Evolutionary conservation across 1,284 basidiomycete species (phyloP).

Genomic region (Cystobasidium slooffiae): DNA sequence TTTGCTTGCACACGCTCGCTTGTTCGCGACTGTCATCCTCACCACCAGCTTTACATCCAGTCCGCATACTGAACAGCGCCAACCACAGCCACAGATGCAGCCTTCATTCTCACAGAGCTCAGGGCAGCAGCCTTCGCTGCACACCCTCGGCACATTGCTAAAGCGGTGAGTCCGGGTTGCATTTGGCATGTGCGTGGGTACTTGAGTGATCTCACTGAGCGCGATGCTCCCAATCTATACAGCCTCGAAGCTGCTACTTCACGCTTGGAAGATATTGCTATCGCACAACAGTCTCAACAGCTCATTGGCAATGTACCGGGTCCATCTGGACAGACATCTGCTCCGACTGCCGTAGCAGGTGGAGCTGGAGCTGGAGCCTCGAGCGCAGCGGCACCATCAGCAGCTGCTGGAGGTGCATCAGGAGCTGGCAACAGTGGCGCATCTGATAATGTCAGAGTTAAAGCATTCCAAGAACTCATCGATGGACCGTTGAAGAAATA

Average conservation of each 20-base stretch:
- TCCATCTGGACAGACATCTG: slow-evolving; percentile 54
- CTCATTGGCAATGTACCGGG: slow-evolving; percentile 49
- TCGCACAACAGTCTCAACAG: slow-evolving; percentile 56
- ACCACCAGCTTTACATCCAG: not conserved
- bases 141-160: slow-evolving; percentile 43
- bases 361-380: slow-evolving; percentile 60
- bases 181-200: not conserved
- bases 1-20: not conserved
- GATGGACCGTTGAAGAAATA: slow-evolving; percentile 74
- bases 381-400: slow-evolving; percentile 56
- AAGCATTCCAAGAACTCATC: slow-evolving; percentile 75
- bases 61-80: not conserved
- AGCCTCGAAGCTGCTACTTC: slow-evolving; percentile 92
- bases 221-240: slow-evolving; percentile 6
- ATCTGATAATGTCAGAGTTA: slow-evolving; percentile 59
- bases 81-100: not conserved
- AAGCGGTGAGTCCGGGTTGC: slow-evolving; percentile 37
- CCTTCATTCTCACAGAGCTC: slow-evolving; percentile 8
- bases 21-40: not conserved
- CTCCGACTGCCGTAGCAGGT: slow-evolving; percentile 53
- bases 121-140: slow-evolving; percentile 29
- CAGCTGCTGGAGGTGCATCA: slow-evolving; percentile 57
- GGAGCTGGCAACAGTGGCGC: slow-evolving; percentile 51
- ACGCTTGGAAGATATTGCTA: slow-evolving; percentile 87
- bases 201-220: slow-evolving; percentile 7